These are phyloP conservation scores for Vigna unguiculata DNA, from an alignment of 306 rosid species.

Conservation along the genomic window DNA sequence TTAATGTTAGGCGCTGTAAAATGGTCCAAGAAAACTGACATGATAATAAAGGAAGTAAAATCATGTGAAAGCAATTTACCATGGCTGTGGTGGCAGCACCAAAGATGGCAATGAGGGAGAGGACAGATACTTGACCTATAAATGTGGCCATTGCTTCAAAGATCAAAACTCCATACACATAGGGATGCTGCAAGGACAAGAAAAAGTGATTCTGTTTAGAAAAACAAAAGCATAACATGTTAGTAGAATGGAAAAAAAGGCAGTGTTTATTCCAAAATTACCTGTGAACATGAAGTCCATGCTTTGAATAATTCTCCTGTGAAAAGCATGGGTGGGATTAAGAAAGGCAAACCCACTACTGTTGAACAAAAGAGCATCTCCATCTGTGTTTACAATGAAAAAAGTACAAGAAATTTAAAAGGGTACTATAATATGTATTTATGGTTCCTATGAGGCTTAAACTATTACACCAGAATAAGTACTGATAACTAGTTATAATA, in stretches of 20 bases:
- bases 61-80: constrained; percentile 61
- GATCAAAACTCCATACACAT: constrained; percentile 87
- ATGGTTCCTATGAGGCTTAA: too few relatives aligned
- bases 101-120: constrained; percentile 88
- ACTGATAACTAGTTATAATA: too few relatives aligned
- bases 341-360: constrained; percentile 88
- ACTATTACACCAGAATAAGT: too few relatives aligned
- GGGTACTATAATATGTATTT: too few relatives aligned
- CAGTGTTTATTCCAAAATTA: constrained; percentile 47
- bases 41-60: constrained; percentile 28
- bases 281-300: constrained; percentile 93
- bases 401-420: not conserved
- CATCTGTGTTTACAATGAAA: constrained; percentile 57
- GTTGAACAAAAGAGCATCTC: constrained; percentile 99
- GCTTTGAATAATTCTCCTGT: constrained; percentile 95
- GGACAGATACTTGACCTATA: constrained; percentile 93
- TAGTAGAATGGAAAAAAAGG: not conserved
- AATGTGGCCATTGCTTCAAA: constrained; percentile 97
- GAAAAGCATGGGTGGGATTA: constrained; percentile 94
- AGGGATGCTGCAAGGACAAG: constrained; percentile 77
- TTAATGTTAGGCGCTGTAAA: constrained; percentile 36
- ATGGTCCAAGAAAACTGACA: constrained; percentile 44
- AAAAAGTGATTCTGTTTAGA: constrained; percentile 28
- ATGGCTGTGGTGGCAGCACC: constrained; percentile 98
- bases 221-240: constrained; percentile 5